Evolutionary conservation across 805 yeast genomes (phyloP).

Genomic region (fission yeast (Schizosaccharomyces pombe)): ASM294v3 CU329670.1:2020001-2020500

Average conservation of each 20-base stretch:
- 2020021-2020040: conserved; percentile 33
- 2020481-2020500: neutral
- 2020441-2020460: too few relatives aligned
- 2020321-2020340: conserved; percentile 80
- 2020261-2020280: conserved; percentile 67
- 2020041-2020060: conserved; percentile 64
- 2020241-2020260: conserved; percentile 54
- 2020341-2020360: conserved; percentile 94
- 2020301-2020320: conserved; percentile 94
- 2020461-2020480: neutral
- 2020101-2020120: conserved; percentile 59
- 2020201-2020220: conserved; percentile 52
- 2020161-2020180: conserved; percentile 61
- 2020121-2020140: conserved; percentile 63
- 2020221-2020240: conserved; percentile 94
- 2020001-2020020: conserved; percentile 50
- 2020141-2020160: conserved; percentile 65
- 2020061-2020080: conserved; percentile 57
- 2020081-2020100: conserved; percentile 51
- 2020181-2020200: conserved; percentile 55
- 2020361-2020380: conserved; percentile 97
- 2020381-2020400: conserved; percentile 66
- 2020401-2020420: neutral
- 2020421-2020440: too few relatives aligned
- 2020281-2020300: conserved; percentile 63